Conservation (phyloP, 2,329 filamentous ascomycete genomes). For the Aspergillus ustus region DNA sequence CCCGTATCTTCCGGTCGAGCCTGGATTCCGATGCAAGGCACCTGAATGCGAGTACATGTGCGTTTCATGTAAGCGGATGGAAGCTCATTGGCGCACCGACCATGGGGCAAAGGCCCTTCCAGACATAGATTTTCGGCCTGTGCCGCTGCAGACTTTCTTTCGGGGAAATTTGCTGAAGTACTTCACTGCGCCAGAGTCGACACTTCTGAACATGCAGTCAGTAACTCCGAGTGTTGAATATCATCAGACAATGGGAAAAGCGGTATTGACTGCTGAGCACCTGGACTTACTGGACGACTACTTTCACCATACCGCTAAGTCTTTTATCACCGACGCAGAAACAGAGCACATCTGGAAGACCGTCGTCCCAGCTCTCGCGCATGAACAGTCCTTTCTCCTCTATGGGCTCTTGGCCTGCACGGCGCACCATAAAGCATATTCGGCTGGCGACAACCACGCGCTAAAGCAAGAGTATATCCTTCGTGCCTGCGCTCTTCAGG, state of each 20-base stretch:
- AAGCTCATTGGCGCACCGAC: slow-evolving; percentile 33
- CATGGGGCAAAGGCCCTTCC: slow-evolving; percentile 9
- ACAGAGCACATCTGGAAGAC: neutral
- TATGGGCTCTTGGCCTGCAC: slow-evolving; percentile 14
- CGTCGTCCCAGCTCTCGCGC: neutral
- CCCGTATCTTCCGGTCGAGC: slow-evolving; percentile 28
- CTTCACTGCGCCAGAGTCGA: slow-evolving; percentile 19
- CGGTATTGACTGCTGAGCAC: neutral
- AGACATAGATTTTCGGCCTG: slow-evolving; percentile 22
- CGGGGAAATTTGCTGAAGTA: slow-evolving; percentile 32
- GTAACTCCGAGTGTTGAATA: neutral
- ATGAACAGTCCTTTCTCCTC: neutral
- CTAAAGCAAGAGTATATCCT: neutral
- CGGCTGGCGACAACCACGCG: neutral
- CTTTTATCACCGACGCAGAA: neutral
- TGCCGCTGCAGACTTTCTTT: slow-evolving; percentile 34
- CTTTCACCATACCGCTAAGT: neutral
- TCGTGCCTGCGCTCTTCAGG: neutral
- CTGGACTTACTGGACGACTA: slow-evolving; percentile 4
- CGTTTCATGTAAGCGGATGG: slow-evolving; percentile 37
- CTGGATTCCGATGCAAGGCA: slow-evolving; percentile 25
- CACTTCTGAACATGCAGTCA: neutral
- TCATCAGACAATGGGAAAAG: neutral
- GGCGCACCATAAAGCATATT: slow-evolving; percentile 1
- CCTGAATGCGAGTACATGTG: slow-evolving; percentile 33